Conservation (phyloP, 169 alveolate genomes). For the Plasmodium coatneyi region DNA sequence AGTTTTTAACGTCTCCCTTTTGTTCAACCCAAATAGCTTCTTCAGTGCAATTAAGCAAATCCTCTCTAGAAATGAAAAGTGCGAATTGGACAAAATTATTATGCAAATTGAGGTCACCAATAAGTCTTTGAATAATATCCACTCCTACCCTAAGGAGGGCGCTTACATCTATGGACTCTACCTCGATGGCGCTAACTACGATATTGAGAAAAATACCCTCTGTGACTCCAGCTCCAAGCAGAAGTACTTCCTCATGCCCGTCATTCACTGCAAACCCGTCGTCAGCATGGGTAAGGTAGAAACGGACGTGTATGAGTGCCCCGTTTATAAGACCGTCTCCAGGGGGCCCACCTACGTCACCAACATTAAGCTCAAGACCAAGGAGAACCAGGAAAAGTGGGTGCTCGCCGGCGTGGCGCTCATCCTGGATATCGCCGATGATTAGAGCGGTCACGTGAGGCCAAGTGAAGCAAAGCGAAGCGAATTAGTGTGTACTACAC, state of each 20-base stretch:
- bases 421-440: slow-evolving; percentile 95
- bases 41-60: slow-evolving; percentile 97
- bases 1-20: slow-evolving; percentile 92
- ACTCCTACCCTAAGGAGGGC: slow-evolving; percentile 92
- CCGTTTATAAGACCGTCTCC: slow-evolving; percentile 93
- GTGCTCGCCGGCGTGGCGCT: slow-evolving; percentile 97
- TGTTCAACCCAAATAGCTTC: slow-evolving; percentile 96
- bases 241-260: slow-evolving; percentile 95
- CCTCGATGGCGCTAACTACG: slow-evolving; percentile 95
- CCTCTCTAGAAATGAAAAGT: slow-evolving; percentile 91
- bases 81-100: slow-evolving; percentile 93
- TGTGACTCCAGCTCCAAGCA: slow-evolving; percentile 95
- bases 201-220: slow-evolving; percentile 88
- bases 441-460: slow-evolving; percentile 65
- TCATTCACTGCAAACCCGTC: slow-evolving; percentile 93
- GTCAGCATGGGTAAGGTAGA: slow-evolving; percentile 87
- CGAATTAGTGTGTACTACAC: neutral
- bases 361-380: slow-evolving; percentile 94
- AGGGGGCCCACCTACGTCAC: slow-evolving; percentile 95
- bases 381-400: slow-evolving; percentile 95
- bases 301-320: slow-evolving; percentile 92
- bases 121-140: slow-evolving; percentile 91
- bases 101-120: slow-evolving; percentile 95
- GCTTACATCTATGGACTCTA: slow-evolving; percentile 91
- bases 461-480: neutral